A percentile compares a stretch with the other conserved stretches of the same genome.
Evolutionary conservation across 1,139 yeast species (phyloP).

Genomic region (Ashbya aceris): DNA sequence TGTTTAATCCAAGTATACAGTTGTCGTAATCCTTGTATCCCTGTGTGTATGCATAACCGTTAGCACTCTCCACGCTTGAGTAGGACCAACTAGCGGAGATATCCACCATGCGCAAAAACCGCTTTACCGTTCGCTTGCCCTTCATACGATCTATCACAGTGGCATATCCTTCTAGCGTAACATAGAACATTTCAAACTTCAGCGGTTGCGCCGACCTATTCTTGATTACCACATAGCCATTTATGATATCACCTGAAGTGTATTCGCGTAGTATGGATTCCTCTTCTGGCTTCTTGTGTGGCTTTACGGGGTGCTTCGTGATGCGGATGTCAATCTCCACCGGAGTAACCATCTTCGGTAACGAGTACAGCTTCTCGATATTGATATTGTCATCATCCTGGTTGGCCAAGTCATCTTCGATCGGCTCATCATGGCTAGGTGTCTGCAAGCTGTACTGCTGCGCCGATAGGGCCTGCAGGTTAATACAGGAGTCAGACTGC

Average conservation of each 20-base stretch:
- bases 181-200: slow-evolving; percentile 49
- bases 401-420: slow-evolving; percentile 16
- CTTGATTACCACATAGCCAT: slow-evolving; percentile 42
- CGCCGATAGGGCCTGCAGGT: slow-evolving; percentile 5
- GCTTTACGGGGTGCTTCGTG: slow-evolving; percentile 32
- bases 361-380: slow-evolving; percentile 30
- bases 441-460: neutral
- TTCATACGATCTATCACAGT: slow-evolving; percentile 27
- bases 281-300: slow-evolving; percentile 23
- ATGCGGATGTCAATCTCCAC: slow-evolving; percentile 31
- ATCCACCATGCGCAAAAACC: slow-evolving; percentile 37
- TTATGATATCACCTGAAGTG: slow-evolving; percentile 46
- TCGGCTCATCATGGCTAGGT: slow-evolving; percentile 4
- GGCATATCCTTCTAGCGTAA: slow-evolving; percentile 45
- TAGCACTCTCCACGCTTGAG: slow-evolving; percentile 31
- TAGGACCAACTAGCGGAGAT: slow-evolving; percentile 37
- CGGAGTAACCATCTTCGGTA: slow-evolving; percentile 28
- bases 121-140: slow-evolving; percentile 29
- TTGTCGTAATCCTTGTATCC: slow-evolving; percentile 43
- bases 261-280: slow-evolving; percentile 39
- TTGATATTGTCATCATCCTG: slow-evolving; percentile 25
- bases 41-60: slow-evolving; percentile 43
- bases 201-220: slow-evolving; percentile 36
- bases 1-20: slow-evolving; percentile 42
- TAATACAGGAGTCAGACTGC: neutral